Evolutionary conservation across 2,329 filamentous ascomycete species (phyloP), one percentile per base, ranked within the genome.

Genomic region (Ascochyta fabae): DNA sequence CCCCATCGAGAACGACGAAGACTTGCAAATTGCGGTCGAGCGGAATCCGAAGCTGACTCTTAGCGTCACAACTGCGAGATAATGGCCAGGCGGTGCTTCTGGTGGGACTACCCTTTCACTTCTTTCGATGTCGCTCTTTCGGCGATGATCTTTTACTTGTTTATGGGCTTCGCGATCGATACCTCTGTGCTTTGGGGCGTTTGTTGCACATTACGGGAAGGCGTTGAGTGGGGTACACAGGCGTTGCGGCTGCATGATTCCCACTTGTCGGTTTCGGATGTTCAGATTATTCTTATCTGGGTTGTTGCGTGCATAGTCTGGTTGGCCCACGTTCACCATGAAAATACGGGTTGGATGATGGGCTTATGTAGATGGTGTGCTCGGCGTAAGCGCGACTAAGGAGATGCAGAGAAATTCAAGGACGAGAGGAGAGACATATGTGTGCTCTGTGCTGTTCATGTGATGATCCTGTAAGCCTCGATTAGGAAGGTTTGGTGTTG

Each of bases 31-130:
- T 62, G 94, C 94, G 3, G 80, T 97, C 60, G 85, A 90, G 66
- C 82, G 92, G 66, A 96, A 96, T 76, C 88, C 92, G 63, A 97
- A 97, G 79, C 81, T 98, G 60, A 86, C 93, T 49, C 80, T 97
- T 26, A 77, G 72, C 29, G 79, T 81, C 13, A 68, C 66, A 15
- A 68, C 65, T 27, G 53, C 59, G 39, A 58, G 67, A 43, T 68
- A 61, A 61, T 48, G 12, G 35, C 27, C 36, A 8, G 26, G 41
- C 36, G 23, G 35, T 50, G 26, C 41, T 13, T 29, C 29, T 31
- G 24, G 15, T 27, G 15, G 33, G 12, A 35, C 12, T 27, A 34
- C 31, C 48, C 4, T 45, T 52, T 52, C 27, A 13, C 43, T 57
- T 52, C 48, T 44, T 52, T 39, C 23, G 43, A 12, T 40, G 23